Evolutionary conservation across 306 rosid species (phyloP), one percentile per base, ranked within the genome.

Genomic region (Corylus americana): DNA sequence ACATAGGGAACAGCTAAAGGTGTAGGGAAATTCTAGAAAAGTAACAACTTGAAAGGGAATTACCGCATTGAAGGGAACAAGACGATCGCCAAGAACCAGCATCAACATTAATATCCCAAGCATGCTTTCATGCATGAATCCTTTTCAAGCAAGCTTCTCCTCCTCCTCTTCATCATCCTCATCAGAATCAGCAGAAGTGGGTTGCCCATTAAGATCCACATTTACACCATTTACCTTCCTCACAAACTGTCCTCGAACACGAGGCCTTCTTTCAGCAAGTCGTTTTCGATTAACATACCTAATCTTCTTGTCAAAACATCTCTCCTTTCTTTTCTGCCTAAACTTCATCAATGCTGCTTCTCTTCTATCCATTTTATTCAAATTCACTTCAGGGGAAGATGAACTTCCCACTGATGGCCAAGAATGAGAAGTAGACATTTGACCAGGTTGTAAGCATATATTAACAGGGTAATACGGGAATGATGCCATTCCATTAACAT

Each of bases 261-360:
- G 95, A 55, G 97, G 98, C 88, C 96, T 89, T 77, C 93, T 92
- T 79, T 96, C 94, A 7, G 99, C 99, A 74, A 96, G 97, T 37
- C 47, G 83, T 79, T 96, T 96, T 49, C 97, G 76, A 80, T 93
- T 96, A 67, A 88, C 96, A 69, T 96, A 96, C 81, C 99, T 86
- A 67, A 96, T 93, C 92, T 91, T 93, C 86, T 96, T 96, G 80
- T 93, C 99, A 69, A 96, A 96, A 81, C 98, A 93, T 2, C 99
- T 92, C 53, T 96, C 98, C 86, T 93, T 93, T 81, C 99, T 90
- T 85, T 96, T 96, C 84, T 93, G 98, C 86, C 97, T 88, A 79
- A 96, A 96, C 83, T 96, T 96, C 77, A 93, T 88, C 86, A 96
- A 76, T 37, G 99, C 98, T 59, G 98, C 99, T 86, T 93, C 99